Percentiles rank a stretch among this genome's conserved stretches.
Conservation (phyloP, 2,329 filamentous ascomycete genomes). For the Cytospora piceae region DNA sequence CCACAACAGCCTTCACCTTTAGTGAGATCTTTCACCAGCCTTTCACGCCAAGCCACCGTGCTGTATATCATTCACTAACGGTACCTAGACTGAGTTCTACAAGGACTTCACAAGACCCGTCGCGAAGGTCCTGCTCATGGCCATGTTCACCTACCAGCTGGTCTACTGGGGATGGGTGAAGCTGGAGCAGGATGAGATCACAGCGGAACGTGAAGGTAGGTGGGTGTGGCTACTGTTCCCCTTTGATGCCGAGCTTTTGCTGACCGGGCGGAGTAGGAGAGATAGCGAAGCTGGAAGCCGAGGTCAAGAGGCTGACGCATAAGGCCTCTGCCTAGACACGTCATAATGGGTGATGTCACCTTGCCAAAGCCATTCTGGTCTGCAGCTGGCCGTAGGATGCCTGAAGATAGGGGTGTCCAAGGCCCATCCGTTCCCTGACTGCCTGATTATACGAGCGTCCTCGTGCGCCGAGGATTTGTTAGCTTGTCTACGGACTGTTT, state of each 20-base stretch:
- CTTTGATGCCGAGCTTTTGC: constrained; percentile 1
- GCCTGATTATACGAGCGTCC: not conserved
- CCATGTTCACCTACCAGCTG: constrained; percentile 79
- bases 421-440: not conserved
- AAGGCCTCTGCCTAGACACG: constrained; percentile 11
- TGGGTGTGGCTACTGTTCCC: not conserved
- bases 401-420: not conserved
- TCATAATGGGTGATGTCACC: not conserved
- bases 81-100: constrained; percentile 67
- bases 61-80: constrained; percentile 9
- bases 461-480: not conserved
- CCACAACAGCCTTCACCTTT: constrained; percentile 26
- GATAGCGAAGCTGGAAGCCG: constrained; percentile 44
- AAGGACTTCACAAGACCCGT: constrained; percentile 74
- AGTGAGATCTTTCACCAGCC: constrained; percentile 14
- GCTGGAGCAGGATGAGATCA: constrained; percentile 72
- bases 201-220: constrained; percentile 60
- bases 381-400: not conserved
- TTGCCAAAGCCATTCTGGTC: not conserved
- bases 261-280: constrained; percentile 30
- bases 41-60: constrained; percentile 7
- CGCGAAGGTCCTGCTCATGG: constrained; percentile 73
- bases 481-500: not conserved
- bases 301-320: constrained; percentile 40
- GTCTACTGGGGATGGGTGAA: constrained; percentile 75